phyloP scores from a whole-genome alignment of 345 rosid genomes.

The Melaleuca alternifolia region DNA sequence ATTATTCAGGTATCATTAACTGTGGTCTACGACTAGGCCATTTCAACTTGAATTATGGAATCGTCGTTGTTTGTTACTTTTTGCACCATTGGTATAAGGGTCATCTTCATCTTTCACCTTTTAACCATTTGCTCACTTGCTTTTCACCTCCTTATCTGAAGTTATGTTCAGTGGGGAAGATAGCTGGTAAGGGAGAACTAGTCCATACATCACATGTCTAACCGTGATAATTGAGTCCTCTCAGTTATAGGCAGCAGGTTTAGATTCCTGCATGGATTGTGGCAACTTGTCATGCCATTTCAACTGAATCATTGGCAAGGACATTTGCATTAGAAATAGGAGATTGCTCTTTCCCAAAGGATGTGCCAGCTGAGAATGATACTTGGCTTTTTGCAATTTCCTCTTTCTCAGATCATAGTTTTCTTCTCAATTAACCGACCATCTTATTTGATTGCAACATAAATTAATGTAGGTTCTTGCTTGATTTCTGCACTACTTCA shows the following conservation, averaged over 20 bases:
- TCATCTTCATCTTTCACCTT: background rate
- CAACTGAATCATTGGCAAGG: background rate
- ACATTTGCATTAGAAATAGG: background rate
- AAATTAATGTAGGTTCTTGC: background rate
- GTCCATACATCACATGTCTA: background rate
- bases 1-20: slow-evolving; percentile 53
- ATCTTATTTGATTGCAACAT: background rate
- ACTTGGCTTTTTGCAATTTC: background rate
- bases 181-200: background rate
- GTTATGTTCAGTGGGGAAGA: background rate
- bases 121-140: background rate
- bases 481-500: background rate
- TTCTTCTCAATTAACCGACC: background rate
- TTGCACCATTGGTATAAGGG: background rate
- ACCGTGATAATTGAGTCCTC: background rate
- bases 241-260: background rate
- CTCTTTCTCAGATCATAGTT: background rate
- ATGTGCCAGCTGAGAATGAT: background rate
- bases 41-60: background rate
- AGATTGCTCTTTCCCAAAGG: background rate
- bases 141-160: background rate
- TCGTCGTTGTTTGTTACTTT: background rate
- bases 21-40: background rate
- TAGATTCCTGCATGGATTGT: background rate
- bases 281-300: background rate